A percentile compares a stretch with the other conserved stretches of the same genome.
These are phyloP conservation scores for Lecanicillium sp. DNA, from an alignment of 2,329 filamentous ascomycete species.

Conservation along the genomic window DNA sequence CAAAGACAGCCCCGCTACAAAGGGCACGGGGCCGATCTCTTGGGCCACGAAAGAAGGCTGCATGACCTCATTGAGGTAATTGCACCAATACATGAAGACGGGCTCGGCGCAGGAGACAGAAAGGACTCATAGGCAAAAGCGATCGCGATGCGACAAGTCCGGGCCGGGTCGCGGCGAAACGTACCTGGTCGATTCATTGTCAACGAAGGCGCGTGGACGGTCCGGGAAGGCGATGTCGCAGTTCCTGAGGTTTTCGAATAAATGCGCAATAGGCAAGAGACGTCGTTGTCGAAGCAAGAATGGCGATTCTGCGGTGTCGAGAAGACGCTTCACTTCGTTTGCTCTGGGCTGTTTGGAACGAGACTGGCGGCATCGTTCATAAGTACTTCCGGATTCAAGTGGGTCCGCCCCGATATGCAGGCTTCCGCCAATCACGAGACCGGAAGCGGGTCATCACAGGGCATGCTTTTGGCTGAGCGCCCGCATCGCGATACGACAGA, in stretches of 20 bases:
- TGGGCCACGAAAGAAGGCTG: too few species aligned
- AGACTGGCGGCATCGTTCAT: constrained; percentile 9
- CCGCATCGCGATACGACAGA: neutral
- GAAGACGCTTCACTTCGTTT: constrained; percentile 8
- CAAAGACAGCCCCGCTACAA: too few species aligned
- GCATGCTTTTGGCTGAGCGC: neutral
- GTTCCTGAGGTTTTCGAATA: neutral
- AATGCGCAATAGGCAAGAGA: neutral
- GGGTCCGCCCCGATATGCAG: constrained; percentile 30
- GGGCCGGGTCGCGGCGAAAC: constrained; percentile 23
- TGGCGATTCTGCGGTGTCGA: neutral
- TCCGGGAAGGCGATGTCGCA: neutral
- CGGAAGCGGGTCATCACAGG: neutral
- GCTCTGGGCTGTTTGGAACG: constrained; percentile 1
- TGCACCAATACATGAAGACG: too few species aligned
- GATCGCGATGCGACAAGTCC: neutral
- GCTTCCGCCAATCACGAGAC: constrained; percentile 13
- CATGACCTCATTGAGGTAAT: too few species aligned
- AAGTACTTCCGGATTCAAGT: constrained; percentile 25
- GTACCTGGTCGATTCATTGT: constrained; percentile 57
- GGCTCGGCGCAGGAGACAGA: too few species aligned
- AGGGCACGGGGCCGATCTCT: too few species aligned
- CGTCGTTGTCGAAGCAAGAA: neutral
- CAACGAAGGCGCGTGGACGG: neutral
- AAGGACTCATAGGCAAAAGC: neutral